Conservation (phyloP, 2,329 filamentous ascomycete species). For the Phyllosticta citribraziliensis region DNA sequence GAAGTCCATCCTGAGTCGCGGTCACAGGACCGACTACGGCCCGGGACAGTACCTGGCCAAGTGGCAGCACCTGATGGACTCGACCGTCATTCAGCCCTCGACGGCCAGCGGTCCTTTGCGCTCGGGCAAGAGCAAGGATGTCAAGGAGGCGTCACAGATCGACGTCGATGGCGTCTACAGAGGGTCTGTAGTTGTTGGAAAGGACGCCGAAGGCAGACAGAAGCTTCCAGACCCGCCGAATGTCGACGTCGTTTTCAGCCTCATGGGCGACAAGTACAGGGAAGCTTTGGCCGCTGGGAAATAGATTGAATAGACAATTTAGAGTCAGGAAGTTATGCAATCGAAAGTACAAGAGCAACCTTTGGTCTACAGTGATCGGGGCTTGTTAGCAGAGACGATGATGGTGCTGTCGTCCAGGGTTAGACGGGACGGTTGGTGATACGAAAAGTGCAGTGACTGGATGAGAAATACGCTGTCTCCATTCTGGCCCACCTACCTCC, state of each 20-base stretch:
- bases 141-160: conserved; percentile 26
- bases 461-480: too few relatives aligned
- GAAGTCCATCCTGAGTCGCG: conserved; percentile 42
- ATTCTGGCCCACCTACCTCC: too few relatives aligned
- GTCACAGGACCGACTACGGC: conserved; percentile 17
- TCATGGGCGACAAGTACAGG: conserved; percentile 24
- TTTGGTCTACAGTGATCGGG: too few relatives aligned
- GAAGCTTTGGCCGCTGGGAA: conserved; percentile 18
- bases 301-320: not conserved
- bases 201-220: conserved; percentile 11
- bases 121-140: conserved; percentile 23
- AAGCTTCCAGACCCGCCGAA: conserved; percentile 22
- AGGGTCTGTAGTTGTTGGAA: conserved; percentile 20
- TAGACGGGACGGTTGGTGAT: too few relatives aligned
- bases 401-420: too few relatives aligned
- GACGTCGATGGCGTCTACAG: conserved; percentile 24
- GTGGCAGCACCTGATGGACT: conserved; percentile 63
- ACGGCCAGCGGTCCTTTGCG: conserved; percentile 44
- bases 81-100: conserved; percentile 57
- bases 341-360: not conserved
- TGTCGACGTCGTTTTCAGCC: conserved; percentile 20
- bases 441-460: too few relatives aligned
- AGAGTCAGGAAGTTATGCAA: not conserved
- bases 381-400: too few relatives aligned
- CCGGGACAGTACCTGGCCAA: conserved; percentile 63